Evolutionary conservation across 164 flowering plant genomes (phyloP).

Genomic region (Hamamelis virginiana): DNA sequence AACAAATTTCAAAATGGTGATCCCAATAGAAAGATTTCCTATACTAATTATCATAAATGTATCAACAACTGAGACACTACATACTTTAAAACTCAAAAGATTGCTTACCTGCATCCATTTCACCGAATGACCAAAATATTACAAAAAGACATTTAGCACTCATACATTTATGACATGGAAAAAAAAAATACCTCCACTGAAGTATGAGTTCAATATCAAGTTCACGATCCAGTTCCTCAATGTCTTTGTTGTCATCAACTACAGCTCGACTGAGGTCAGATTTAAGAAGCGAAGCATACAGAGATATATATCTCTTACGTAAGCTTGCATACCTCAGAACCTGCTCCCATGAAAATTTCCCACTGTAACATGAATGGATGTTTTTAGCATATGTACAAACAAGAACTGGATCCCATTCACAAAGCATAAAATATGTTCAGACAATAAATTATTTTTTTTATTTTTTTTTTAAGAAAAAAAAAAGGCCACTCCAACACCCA

Average conservation of each 20-base stretch:
- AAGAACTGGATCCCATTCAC: background rate
- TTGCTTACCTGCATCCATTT: background rate
- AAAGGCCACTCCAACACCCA: background rate
- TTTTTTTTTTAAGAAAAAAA: too few relatives aligned
- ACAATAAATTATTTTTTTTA: background rate
- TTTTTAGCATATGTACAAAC: background rate
- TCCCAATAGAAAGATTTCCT: too few relatives aligned
- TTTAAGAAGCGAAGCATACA: constrained; percentile 85
- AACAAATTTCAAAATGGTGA: too few relatives aligned
- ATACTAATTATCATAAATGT: background rate
- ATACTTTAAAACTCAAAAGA: background rate
- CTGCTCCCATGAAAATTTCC: constrained; percentile 90
- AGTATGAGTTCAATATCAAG: constrained; percentile 88
- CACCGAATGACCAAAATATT: constrained; percentile 1
- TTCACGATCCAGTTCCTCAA: constrained; percentile 80
- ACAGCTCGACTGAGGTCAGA: constrained; percentile 59
- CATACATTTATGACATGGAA: background rate
- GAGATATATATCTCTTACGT: constrained; percentile 80
- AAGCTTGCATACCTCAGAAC: constrained; percentile 72
- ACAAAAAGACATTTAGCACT: background rate
- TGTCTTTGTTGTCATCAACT: constrained; percentile 81
- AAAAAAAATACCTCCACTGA: constrained; percentile 79
- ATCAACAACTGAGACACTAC: background rate
- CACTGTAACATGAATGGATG: constrained; percentile 52
- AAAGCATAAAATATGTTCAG: background rate